A percentile compares a stretch with the other conserved stretches of the same genome.
Evolutionary conservation across 2,329 filamentous ascomycete species (phyloP).

Genomic region (Metarhizium guizhouense): DNA sequence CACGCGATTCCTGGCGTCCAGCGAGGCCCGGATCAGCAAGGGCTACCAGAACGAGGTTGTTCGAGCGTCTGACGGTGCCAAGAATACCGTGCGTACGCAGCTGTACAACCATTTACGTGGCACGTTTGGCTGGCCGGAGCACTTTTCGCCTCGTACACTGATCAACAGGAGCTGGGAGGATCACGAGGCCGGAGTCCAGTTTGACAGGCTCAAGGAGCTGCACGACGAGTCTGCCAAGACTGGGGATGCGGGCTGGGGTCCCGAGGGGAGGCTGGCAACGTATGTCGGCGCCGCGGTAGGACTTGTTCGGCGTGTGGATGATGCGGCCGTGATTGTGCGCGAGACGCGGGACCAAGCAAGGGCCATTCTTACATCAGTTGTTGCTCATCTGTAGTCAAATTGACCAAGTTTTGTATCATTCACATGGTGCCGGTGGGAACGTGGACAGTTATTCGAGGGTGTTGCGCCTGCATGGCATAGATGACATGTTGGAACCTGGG

Average conservation of each 20-base stretch:
- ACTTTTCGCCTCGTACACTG: conserved; percentile 30
- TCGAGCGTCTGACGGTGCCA: conserved; percentile 28
- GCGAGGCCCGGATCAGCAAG: conserved; percentile 28
- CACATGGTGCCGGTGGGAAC: not conserved
- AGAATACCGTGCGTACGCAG: conserved; percentile 29
- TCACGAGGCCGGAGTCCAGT: conserved; percentile 25
- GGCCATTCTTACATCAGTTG: conserved; percentile 6
- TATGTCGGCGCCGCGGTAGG: conserved; percentile 40
- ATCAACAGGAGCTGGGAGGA: conserved; percentile 29
- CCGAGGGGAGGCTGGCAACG: conserved; percentile 37
- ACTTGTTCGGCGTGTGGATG: conserved; percentile 29
- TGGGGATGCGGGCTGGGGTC: conserved; percentile 38
- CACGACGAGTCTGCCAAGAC: conserved; percentile 30
- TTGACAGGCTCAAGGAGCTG: conserved; percentile 33
- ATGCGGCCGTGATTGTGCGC: conserved; percentile 29
- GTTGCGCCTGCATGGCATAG: too few relatives aligned
- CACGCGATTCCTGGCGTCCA: conserved; percentile 50
- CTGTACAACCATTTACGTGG: conserved; percentile 36
- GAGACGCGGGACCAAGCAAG: conserved; percentile 19
- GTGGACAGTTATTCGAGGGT: not conserved
- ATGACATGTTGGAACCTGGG: too few relatives aligned
- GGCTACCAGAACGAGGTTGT: conserved; percentile 35
- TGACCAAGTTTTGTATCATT: not conserved
- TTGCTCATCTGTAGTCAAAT: not conserved
- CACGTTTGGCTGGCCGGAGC: conserved; percentile 31